A percentile compares a stretch with the other conserved stretches of the same genome.
Conservation (phyloP, 225 moss, liverwort and hornwort species). For the Marchantia polymorpha region DNA sequence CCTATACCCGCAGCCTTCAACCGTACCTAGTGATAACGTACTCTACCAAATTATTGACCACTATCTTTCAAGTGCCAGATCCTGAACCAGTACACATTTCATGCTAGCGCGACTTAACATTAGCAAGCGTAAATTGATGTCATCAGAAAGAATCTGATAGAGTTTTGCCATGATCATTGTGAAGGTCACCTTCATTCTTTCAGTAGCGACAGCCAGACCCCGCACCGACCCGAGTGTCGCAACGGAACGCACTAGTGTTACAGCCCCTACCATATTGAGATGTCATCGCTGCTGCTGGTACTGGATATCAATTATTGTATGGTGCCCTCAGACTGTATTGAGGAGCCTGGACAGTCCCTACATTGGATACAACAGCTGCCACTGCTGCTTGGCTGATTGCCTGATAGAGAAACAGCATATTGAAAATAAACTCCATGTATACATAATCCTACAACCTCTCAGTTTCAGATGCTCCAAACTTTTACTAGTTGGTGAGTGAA, state of each 20-base stretch:
- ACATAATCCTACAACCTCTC: neutral
- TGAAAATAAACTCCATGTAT: too few relatives aligned
- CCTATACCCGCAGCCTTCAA: too few relatives aligned
- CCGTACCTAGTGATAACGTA: neutral
- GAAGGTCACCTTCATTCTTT: neutral
- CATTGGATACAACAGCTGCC: constrained; percentile 29
- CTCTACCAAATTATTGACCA: constrained; percentile 8
- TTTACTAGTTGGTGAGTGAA: too few relatives aligned
- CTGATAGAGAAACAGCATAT: constrained; percentile 32
- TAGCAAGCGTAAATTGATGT: neutral
- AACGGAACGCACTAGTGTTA: constrained; percentile 54
- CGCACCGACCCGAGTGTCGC: constrained; percentile 62
- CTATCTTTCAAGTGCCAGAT: neutral
- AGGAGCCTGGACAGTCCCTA: constrained; percentile 39
- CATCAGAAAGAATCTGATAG: too few relatives aligned
- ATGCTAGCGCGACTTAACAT: neutral
- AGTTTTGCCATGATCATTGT: neutral
- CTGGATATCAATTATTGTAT: constrained; percentile 61
- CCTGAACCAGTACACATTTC: neutral
- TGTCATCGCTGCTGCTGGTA: constrained; percentile 55
- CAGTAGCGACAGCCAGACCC: constrained; percentile 20
- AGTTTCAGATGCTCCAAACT: neutral
- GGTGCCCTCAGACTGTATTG: constrained; percentile 47
- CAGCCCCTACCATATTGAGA: constrained; percentile 76
- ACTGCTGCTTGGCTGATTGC: constrained; percentile 49